These are phyloP conservation scores for Sphagnurus paluster DNA, from an alignment of 1,284 basidiomycete species.

Conservation along the genomic window DNA sequence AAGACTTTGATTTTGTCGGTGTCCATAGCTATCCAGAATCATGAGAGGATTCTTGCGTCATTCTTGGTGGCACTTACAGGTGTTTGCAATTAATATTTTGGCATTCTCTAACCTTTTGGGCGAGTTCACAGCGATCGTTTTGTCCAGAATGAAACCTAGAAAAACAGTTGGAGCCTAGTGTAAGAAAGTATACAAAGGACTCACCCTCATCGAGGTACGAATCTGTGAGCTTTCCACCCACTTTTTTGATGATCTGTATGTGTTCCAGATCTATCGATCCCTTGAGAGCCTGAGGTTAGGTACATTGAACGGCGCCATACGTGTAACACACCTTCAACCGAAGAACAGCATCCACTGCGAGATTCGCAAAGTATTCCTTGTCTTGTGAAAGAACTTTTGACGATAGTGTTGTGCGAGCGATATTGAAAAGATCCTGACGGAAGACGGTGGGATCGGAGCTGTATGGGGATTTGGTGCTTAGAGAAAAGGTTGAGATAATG, in stretches of 20 bases:
- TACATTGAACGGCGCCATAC: not conserved
- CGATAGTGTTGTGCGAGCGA: conserved; percentile 93
- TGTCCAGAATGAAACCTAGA: conserved; percentile 96
- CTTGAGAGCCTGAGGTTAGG: conserved; percentile 35
- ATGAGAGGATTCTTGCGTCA: conserved; percentile 1
- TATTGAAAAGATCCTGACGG: conserved; percentile 92
- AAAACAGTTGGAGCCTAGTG: not conserved
- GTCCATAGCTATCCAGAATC: conserved; percentile 82
- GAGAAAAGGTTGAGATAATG: not conserved
- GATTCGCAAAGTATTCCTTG: conserved; percentile 98
- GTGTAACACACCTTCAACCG: conserved; percentile 75
- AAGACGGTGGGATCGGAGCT: conserved; percentile 78
- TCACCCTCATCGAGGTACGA: conserved; percentile 96
- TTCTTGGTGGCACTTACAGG: conserved; percentile 55
- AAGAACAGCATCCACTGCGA: conserved; percentile 96
- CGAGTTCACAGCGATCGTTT: conserved; percentile 93
- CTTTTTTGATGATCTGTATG: conserved; percentile 99
- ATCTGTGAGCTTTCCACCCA: conserved; percentile 97
- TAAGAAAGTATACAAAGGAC: conserved; percentile 14
- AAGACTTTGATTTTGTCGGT: conserved; percentile 99
- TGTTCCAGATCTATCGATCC: conserved; percentile 97
- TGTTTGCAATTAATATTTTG: conserved; percentile 97
- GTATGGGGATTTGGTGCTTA: conserved; percentile 11
- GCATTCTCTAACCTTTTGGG: conserved; percentile 94
- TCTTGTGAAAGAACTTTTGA: conserved; percentile 97